Conservation (phyloP, 2,329 filamentous ascomycete genomes). For the Trichoderma sp. region DNA sequence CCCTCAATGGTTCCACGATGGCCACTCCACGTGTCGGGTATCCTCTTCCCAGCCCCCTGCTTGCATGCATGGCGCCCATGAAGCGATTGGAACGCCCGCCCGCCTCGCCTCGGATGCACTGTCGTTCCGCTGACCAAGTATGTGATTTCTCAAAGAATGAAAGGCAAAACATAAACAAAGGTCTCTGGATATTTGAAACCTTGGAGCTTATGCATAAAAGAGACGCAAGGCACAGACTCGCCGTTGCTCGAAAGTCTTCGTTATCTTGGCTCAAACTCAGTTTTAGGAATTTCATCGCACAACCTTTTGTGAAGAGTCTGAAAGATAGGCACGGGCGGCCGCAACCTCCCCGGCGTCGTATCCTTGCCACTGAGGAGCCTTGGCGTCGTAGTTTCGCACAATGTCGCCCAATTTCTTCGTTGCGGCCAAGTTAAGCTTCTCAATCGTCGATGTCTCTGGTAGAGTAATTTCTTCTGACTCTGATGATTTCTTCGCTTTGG, state of each 20-base stretch:
- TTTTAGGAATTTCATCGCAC: slow-evolving; percentile 42
- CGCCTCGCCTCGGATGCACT: neutral
- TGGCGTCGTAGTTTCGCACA: slow-evolving; percentile 61
- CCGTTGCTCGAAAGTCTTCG: neutral
- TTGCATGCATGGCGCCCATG: neutral
- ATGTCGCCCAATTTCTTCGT: slow-evolving; percentile 77
- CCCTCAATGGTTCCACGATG: slow-evolving; percentile 3
- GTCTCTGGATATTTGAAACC: neutral
- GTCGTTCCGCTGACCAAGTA: neutral
- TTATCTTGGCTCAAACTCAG: neutral
- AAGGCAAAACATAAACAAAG: neutral
- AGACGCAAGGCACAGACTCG: neutral
- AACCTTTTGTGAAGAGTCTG: slow-evolving; percentile 50
- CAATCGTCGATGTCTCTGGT: slow-evolving; percentile 60
- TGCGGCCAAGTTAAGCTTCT: slow-evolving; percentile 70
- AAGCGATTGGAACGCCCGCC: neutral
- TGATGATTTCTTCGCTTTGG: slow-evolving; percentile 48
- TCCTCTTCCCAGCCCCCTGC: slow-evolving; percentile 1
- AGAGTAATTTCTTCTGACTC: slow-evolving; percentile 54
- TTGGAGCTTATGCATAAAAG: neutral
- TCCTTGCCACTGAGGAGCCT: slow-evolving; percentile 69
- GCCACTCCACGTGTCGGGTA: slow-evolving; percentile 8
- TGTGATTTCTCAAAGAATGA: neutral
- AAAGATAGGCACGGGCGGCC: slow-evolving; percentile 68
- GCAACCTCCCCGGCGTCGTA: slow-evolving; percentile 72